These are phyloP conservation scores for Ordospora pajunii DNA, from an alignment of 371 early-diverging fungal species.

Conservation along the genomic window DNA sequence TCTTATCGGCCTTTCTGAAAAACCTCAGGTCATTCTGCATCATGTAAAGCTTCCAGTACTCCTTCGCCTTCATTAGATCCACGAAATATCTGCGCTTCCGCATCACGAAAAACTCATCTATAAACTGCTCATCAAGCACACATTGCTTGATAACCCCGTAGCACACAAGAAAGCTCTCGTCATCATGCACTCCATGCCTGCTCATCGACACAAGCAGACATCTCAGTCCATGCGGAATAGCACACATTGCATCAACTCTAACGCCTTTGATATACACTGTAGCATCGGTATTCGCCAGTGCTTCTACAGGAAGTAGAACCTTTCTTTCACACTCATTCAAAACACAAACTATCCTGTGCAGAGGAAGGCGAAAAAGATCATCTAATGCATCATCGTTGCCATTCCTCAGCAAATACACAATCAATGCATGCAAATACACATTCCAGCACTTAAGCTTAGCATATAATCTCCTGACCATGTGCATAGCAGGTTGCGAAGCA, in stretches of 20 bases:
- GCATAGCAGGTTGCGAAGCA: background rate
- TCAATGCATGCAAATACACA: background rate
- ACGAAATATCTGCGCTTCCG: background rate
- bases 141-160: background rate
- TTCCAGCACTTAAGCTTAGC: background rate
- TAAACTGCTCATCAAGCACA: background rate
- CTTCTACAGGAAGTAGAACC: background rate
- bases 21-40: background rate
- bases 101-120: slow-evolving; percentile 7
- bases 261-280: background rate
- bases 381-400: background rate
- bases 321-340: background rate
- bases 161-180: background rate
- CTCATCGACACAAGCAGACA: background rate
- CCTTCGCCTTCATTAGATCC: slow-evolving; percentile 6
- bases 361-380: background rate
- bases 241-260: background rate
- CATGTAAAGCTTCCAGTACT: background rate
- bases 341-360: background rate
- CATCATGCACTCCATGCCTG: background rate
- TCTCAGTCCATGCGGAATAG: background rate
- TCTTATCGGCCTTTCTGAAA: background rate
- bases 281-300: background rate
- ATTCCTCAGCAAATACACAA: background rate
- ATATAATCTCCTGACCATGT: background rate